These are phyloP conservation scores for Hypoxylon sp. DNA, from an alignment of 2,329 filamentous ascomycete genomes.

Conservation along the genomic window DNA sequence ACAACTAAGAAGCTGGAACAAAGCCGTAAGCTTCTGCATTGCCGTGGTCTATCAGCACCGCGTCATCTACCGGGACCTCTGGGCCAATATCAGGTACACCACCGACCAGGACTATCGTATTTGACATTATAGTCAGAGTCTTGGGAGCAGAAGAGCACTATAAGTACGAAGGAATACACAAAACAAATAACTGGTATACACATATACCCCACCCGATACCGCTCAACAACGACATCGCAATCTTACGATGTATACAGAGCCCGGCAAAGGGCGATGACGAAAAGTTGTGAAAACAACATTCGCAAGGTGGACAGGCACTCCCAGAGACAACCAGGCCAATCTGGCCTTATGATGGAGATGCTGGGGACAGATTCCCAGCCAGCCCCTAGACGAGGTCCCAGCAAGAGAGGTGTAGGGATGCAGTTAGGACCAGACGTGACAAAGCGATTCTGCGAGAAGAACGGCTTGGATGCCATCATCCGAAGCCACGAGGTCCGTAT, in stretches of 20 bases:
- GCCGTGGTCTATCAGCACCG: background rate
- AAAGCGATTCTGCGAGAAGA: constrained; percentile 95
- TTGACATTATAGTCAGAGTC: background rate
- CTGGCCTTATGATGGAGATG: constrained; percentile 99
- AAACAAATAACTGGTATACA: no score
- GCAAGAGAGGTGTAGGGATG: constrained; percentile 95
- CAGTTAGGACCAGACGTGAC: constrained; percentile 98
- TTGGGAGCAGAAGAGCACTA: background rate
- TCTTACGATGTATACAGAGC: no score
- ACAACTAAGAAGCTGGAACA: background rate
- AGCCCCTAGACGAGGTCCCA: constrained; percentile 87
- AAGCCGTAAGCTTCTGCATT: background rate
- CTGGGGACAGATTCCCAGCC: constrained; percentile 98
- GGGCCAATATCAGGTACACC: background rate
- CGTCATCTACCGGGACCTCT: background rate
- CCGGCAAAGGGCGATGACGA: no score
- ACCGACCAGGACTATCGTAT: background rate
- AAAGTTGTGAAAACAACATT: constrained; percentile 74
- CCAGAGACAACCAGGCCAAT: constrained; percentile 92
- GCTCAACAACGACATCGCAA: no score
- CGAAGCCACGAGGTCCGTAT: constrained; percentile 98
- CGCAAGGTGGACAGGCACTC: constrained; percentile 91
- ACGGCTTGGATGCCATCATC: constrained; percentile 94
- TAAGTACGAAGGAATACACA: background rate
- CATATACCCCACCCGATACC: no score